Base-by-base conservation (phyloP, 805 yeast genomes). In the Schwanniomyces occidentalis region DNA sequence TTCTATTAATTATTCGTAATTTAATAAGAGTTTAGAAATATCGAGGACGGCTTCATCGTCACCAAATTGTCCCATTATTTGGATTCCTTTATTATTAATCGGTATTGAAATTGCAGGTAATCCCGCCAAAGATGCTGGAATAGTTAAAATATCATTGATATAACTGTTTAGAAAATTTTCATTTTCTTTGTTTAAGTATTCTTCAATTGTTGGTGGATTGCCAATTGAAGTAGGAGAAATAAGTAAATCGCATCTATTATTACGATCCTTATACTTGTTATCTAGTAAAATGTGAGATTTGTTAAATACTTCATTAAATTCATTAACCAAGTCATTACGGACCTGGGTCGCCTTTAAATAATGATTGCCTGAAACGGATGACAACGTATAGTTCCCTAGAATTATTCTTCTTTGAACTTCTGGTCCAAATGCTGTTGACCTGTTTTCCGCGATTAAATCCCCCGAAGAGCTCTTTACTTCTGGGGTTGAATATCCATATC, bases 81-180 rank as follows among this genome's bases (percentile, higher is more conserved):
- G 98, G 17, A 93, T 64, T 0, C 96, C 96, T 8, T 75, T 61
- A 1, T 61, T 57, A 2, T 50, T 50, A 47, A 73, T 70, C 0
- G 99, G 99, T 2, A 90, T 63, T 2, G 84, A 75, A 8, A 91
- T 71, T 0, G 95, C 78, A 1, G 99, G 99, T 2, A 91, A 56
- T 0, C 98, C 98, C 0, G 95, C 95, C 38, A 95, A 61, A 1
- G 95, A 89, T 25, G 93, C 85, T 0, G 99, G 97, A 4, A 89
- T 84, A 0, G 96, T 87, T 37, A 89, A 71, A 0, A 85, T 78
- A 58, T 93, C 99, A 56, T 88, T 85, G 34, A 82, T 68, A 48
- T 85, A 89, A 12, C 82, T 73, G 29, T 77, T 77, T 4, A 83
- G 67, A 3, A 83, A 73, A 27, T 73, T 63, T 7, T 62, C 54